Evolutionary conservation across 305 asterid species (phyloP), one percentile per base, ranked within the genome.

Genomic region (Ajuga reptans): DNA sequence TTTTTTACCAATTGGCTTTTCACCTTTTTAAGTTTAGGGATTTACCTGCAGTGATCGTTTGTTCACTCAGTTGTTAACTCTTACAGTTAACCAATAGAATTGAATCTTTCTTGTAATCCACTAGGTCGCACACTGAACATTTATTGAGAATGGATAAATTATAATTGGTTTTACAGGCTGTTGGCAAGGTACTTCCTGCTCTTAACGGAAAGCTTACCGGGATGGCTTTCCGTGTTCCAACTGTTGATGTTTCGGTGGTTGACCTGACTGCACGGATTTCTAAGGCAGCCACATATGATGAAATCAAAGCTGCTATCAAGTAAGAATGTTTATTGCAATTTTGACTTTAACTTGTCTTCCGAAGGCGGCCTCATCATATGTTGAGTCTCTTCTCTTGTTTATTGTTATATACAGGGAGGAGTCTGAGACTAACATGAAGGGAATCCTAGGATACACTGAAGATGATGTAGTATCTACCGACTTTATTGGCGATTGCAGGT

Each of bases 391-490:
- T 42, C 15, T 43, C 65, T n/a, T 43, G 11, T 62, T 47, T 15
- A 24, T 57, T 46, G 7, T 41, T 5, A 39, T 66, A 5, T 76
- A 16, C 72, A 87, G 95, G 85, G 76, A 74, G 64, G 96, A 80
- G 69, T 86, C 95, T 8, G 83, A 87, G 81, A 87, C 86, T 62
- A 77, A 37, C 21, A 34, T 87, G 86, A 87, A 87, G 80, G 96
- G 96, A 14, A 87, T 89, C 84, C 84, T 89, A 6, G 96, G 96
- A 24, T 89, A 89, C 84, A 86, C 91, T 0, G 95, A 86, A 52
- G 96, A 89, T 17, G 96, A 89, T 74, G 96, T 89, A 0, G 96
- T 89, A 39, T 89, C 96, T 27, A 80, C 89, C 9, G 96, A 89
- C 63, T 89, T 87, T 55, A 47, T 87, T 0, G 92, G 92, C 55